Conservation (phyloP, 2,329 filamentous ascomycete species). For the Biscogniauxia sp. region DNA sequence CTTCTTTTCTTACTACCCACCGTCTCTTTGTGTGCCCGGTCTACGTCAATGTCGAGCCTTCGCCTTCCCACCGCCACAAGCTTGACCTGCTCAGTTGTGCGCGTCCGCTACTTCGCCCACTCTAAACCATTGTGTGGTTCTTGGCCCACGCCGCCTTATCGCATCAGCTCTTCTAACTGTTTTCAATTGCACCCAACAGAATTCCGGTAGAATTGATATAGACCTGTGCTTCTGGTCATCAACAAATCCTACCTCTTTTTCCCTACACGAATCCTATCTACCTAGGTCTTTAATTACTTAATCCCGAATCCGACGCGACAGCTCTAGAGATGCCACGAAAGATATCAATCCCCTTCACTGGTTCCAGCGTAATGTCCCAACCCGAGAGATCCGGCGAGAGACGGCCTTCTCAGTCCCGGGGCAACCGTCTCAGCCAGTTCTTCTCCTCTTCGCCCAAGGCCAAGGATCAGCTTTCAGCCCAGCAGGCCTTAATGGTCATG, state of each 20-base stretch:
- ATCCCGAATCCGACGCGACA: background rate
- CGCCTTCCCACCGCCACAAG: background rate
- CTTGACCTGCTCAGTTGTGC: background rate
- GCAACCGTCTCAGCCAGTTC: conserved; percentile 76
- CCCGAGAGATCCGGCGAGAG: conserved; percentile 53
- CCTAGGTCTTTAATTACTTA: background rate
- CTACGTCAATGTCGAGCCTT: background rate
- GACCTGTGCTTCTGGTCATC: background rate
- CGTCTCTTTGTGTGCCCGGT: background rate
- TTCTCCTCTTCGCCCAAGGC: conserved; percentile 79
- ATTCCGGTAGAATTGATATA: background rate
- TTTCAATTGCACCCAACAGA: background rate
- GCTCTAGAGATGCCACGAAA: conserved; percentile 56
- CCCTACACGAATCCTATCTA: background rate
- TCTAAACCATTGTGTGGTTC: background rate
- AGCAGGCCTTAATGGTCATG: conserved; percentile 66
- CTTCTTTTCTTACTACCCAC: background rate
- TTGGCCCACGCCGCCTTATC: background rate
- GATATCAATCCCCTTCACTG: conserved; percentile 57
- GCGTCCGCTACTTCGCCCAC: background rate
- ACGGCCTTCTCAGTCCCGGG: conserved; percentile 63
- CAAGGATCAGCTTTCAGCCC: conserved; percentile 63
- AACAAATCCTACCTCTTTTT: background rate
- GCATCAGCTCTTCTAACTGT: background rate
- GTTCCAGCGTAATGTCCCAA: conserved; percentile 45